Conservation (phyloP, 441 rosid species). For the Gossypium schwendimanii region DNA sequence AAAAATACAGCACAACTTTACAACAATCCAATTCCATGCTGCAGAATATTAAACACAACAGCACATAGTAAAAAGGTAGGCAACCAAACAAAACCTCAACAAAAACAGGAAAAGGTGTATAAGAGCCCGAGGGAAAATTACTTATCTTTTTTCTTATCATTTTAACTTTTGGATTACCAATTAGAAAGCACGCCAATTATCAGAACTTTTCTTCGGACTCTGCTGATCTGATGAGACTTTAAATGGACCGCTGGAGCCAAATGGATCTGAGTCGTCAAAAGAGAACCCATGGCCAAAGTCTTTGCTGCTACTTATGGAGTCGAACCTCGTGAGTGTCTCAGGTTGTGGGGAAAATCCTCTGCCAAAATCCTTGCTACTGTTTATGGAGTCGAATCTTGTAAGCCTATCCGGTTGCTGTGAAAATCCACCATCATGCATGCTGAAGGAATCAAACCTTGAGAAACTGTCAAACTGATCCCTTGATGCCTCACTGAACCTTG, state of each 20-base stretch:
- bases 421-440: constrained; percentile 42
- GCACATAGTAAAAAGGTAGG: constrained; percentile 10
- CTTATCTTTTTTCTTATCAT: not conserved
- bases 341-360: constrained; percentile 38
- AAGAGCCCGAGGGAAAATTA: not conserved
- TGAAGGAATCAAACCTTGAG: constrained; percentile 89
- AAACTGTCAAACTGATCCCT: constrained; percentile 65
- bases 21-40: constrained; percentile 21
- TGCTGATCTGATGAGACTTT: constrained; percentile 64
- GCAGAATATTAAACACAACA: constrained; percentile 26
- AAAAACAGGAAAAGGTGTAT: not conserved
- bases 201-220: constrained; percentile 53
- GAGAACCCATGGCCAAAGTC: constrained; percentile 68
- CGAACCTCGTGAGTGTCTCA: constrained; percentile 57
- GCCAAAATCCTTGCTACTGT: constrained; percentile 61
- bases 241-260: constrained; percentile 82
- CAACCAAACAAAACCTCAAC: constrained; percentile 12
- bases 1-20: constrained; percentile 19
- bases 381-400: constrained; percentile 71
- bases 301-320: constrained; percentile 61
- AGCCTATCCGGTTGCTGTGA: constrained; percentile 55
- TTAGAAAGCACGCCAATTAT: constrained; percentile 64
- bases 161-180: not conserved
- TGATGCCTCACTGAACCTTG: constrained; percentile 68
- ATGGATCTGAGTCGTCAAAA: constrained; percentile 79